Evolutionary conservation across 345 rosid species (phyloP).

Genomic region (Aethionema arabicum): DNA sequence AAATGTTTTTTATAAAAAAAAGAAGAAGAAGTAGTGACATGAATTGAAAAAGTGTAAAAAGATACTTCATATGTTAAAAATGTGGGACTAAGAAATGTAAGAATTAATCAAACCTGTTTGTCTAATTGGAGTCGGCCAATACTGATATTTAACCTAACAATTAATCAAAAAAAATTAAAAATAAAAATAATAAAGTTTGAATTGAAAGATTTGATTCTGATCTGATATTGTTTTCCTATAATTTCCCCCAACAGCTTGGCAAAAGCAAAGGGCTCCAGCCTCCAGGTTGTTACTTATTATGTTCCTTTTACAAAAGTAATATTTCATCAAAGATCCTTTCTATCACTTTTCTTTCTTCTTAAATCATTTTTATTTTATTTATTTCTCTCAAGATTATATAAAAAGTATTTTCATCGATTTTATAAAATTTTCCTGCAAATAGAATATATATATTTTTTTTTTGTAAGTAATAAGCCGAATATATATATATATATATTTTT

Average conservation of each 20-base stretch:
- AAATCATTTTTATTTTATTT: not conserved
- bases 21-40: conserved; percentile 26
- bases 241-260: conserved; percentile 43
- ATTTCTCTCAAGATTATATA: conserved; percentile 3
- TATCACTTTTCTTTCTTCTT: conserved; percentile 26
- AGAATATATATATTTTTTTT: no score
- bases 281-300: conserved; percentile 36
- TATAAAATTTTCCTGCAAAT: no score
- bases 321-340: conserved; percentile 35
- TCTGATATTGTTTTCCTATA: conserved; percentile 35
- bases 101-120: conserved; percentile 32
- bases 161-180: not conserved
- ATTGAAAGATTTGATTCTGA: conserved; percentile 42
- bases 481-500: no score
- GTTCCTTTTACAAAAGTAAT: conserved; percentile 39
- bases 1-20: not conserved
- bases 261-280: conserved; percentile 40
- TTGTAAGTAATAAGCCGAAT: no score
- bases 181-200: conserved; percentile 21
- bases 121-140: conserved; percentile 38
- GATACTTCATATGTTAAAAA: conserved; percentile 35
- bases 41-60: conserved; percentile 22
- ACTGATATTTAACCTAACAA: conserved; percentile 26
- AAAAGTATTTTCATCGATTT: not conserved
- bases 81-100: conserved; percentile 36